Percentiles rank a stretch among this genome's conserved stretches.
Evolutionary conservation across 192 early-diverging fungal genomes (phyloP).

Genomic region (Dimargaris cristalligena): DNA sequence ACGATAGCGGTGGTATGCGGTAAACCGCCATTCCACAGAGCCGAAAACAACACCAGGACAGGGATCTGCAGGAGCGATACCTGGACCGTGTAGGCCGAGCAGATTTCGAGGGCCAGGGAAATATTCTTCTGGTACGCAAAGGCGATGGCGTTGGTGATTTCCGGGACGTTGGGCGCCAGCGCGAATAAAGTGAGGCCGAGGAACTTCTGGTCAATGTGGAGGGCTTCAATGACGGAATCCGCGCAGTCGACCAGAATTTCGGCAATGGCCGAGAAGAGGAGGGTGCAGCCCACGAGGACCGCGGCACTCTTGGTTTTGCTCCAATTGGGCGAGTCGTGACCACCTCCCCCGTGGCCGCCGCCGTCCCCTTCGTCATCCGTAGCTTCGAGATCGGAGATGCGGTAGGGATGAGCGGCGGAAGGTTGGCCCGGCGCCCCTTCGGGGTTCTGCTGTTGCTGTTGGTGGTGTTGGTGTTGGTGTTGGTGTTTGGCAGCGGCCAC

Average conservation of each 20-base stretch:
- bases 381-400: too few relatives aligned
- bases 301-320: constrained; percentile 55
- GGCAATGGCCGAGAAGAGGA: constrained; percentile 74
- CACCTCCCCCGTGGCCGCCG: constrained; percentile 39
- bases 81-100: constrained; percentile 88
- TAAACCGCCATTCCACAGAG: constrained; percentile 29
- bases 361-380: constrained; percentile 39
- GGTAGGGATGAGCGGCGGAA: constrained; percentile 17
- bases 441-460: constrained; percentile 11
- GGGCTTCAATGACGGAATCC: constrained; percentile 54
- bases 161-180: constrained; percentile 86
- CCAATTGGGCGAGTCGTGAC: constrained; percentile 92
- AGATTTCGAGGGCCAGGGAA: constrained; percentile 79
- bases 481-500: constrained; percentile 1
- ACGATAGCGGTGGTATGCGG: not conserved
- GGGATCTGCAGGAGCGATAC: constrained; percentile 92
- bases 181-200: constrained; percentile 89
- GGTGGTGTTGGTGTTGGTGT: not conserved
- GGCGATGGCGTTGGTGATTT: constrained; percentile 86
- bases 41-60: constrained; percentile 72
- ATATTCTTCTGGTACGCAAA: constrained; percentile 86
- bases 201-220: constrained; percentile 66
- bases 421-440: constrained; percentile 13
- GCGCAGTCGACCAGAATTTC: constrained; percentile 83
- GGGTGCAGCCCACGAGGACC: constrained; percentile 66